Base-by-base conservation (phyloP, 306 rosid species). In the Hippophae tibetana region DNA sequence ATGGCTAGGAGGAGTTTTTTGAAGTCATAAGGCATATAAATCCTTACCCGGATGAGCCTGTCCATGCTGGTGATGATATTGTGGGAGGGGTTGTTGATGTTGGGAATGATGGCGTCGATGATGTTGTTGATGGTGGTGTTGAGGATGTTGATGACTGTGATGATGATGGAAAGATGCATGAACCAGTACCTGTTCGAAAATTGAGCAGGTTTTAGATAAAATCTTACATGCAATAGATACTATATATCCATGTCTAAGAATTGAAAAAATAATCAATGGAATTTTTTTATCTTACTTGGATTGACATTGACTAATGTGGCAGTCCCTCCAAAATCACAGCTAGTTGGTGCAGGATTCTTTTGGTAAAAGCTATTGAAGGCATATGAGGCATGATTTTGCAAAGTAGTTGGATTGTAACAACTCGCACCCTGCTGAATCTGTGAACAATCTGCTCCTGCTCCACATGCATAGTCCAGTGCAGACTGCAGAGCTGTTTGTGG, bases 391-490 rank as follows among this genome's bases (percentile, higher is more conserved):
- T 92, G 99, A 66, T 80, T 88, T 76, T 86, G 85, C 7, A 92
- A 40, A 11, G 85, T 62, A 69, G 63, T 74, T 5, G 99, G 99
- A 66, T 73, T 81, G 62, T 69, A 92, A 74, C 99, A 92, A 57
- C 69, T 79, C 56, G 82, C 95, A 66, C 95, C 73, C 58, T 80
- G 96, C 69, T 88, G 95, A 42, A 92, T 81, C 63, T 78, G 95
- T 43, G 96, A 86, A 55, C 99, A 92, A 42, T 86, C 99, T 3
- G 63, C 72, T 40, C 67, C 64, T 12, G 67, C 70, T 50, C 99
- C 95, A 72, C 99, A 92, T 14, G 96, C 96, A 62, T 92, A 92
- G 61, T 92, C 97, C 63, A 92, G 60, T 13, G 94, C 99, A 7
- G 88, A 57, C 66, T 92, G 99, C 58, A 92, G 79, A 52, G 84